Conservation (phyloP, 441 rosid species). For the Jatropha multifida region DNA sequence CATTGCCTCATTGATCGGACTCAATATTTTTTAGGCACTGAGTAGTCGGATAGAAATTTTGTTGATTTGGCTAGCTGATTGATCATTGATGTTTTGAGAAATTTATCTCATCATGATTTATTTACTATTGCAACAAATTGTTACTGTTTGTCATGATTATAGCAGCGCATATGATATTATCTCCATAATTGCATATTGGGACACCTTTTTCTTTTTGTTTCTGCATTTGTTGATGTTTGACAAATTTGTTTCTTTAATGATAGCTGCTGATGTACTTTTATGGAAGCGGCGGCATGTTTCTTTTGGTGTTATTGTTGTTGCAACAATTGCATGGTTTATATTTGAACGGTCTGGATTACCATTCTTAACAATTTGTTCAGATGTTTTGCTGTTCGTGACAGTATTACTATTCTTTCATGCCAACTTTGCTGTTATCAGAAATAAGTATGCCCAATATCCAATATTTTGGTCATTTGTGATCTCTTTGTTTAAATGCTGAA, state of each 20-base stretch:
- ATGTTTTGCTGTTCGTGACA: slow-evolving; percentile 63
- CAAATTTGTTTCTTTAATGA: slow-evolving; percentile 19
- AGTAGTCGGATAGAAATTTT: neutral
- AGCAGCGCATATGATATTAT: neutral
- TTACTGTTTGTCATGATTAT: neutral
- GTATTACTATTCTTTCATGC: slow-evolving; percentile 55
- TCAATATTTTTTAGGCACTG: neutral
- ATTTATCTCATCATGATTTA: neutral
- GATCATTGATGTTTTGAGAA: neutral
- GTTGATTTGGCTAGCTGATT: neutral
- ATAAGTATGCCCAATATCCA: slow-evolving; percentile 40
- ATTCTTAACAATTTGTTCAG: slow-evolving; percentile 76
- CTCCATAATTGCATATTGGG: neutral
- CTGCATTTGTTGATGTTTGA: neutral
- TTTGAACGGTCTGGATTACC: slow-evolving; percentile 79
- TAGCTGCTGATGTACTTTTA: slow-evolving; percentile 80
- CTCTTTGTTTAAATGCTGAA: slow-evolving; percentile 7
- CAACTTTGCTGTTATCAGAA: slow-evolving; percentile 56
- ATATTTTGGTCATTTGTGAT: neutral
- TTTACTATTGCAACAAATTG: neutral
- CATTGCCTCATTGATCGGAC: slow-evolving; percentile 13
- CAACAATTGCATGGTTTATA: slow-evolving; percentile 79
- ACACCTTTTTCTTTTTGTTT: neutral
- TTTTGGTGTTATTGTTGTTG: slow-evolving; percentile 60
- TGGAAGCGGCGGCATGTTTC: slow-evolving; percentile 72